phyloP scores from a whole-genome alignment of 83 land plant genomes.

The Isoetes engelmannii region DNA sequence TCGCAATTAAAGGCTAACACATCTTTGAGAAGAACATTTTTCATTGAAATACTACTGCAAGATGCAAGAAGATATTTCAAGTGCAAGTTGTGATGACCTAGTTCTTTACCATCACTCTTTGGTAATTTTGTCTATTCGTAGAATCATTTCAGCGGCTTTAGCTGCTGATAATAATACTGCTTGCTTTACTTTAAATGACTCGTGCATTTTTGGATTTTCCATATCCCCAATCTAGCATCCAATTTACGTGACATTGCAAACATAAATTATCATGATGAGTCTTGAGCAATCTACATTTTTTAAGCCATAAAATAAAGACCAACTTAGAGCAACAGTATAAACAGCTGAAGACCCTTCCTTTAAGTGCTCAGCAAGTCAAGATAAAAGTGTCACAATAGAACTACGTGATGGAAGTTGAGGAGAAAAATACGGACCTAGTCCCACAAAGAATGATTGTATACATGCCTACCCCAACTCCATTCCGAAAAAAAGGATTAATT shows the following conservation, averaged over 20 bases:
- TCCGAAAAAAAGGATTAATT: conserved; percentile 90
- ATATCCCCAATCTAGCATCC: conserved; percentile 70
- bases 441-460: conserved; percentile 89
- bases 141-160: conserved; percentile 97
- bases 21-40: too few relatives aligned
- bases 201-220: conserved; percentile 79
- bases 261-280: background rate
- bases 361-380: conserved; percentile 44
- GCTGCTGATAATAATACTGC: conserved; percentile 90
- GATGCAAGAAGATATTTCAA: too few relatives aligned
- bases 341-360: conserved; percentile 63
- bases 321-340: conserved; percentile 73
- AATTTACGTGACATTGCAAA: background rate
- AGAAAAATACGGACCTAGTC: conserved; percentile 52
- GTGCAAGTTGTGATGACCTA: too few relatives aligned
- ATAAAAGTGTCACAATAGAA: too few relatives aligned
- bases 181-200: conserved; percentile 91
- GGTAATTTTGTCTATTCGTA: conserved; percentile 90
- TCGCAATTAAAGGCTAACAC: too few relatives aligned
- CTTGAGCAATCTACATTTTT: background rate
- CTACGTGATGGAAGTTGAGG: too few relatives aligned
- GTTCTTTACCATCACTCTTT: conserved; percentile 9
- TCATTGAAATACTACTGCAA: too few relatives aligned
- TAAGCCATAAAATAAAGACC: background rate
- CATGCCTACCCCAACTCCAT: conserved; percentile 97